phyloP scores from a whole-genome alignment of 257 asterid species.

The Mentha longifolia region DNA sequence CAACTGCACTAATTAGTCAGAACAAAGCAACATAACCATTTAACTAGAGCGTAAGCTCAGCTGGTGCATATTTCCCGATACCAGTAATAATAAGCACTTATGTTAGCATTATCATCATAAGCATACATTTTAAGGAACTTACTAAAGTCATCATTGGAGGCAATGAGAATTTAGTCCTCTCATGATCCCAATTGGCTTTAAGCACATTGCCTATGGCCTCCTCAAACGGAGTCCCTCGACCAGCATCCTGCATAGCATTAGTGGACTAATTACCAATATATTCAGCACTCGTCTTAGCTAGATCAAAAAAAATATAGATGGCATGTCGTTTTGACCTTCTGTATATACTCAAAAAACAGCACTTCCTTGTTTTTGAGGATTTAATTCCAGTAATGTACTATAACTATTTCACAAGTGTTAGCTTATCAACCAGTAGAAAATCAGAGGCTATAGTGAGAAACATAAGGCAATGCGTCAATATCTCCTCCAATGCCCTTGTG shows the following conservation, averaged over 20 bases:
- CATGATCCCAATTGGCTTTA: slow-evolving; percentile 91
- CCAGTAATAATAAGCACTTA: slow-evolving; percentile 20
- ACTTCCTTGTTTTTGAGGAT: slow-evolving; percentile 13
- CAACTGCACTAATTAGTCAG: slow-evolving; percentile 7
- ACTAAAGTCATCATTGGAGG: slow-evolving; percentile 97
- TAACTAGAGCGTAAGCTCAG: neutral
- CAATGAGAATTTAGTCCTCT: slow-evolving; percentile 80
- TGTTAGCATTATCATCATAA: slow-evolving; percentile 18
- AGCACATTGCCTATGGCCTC: slow-evolving; percentile 70
- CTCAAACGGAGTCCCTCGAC: slow-evolving; percentile 54
- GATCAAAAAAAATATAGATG: slow-evolving; percentile 13
- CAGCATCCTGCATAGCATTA: slow-evolving; percentile 55
- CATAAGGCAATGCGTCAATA: neutral
- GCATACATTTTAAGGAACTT: slow-evolving; percentile 42
- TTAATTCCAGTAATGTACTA: slow-evolving; percentile 21
- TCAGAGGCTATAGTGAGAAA: neutral
- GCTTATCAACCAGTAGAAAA: slow-evolving; percentile 11
- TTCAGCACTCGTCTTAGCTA: neutral
- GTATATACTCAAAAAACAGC: neutral
- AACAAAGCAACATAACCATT: slow-evolving; percentile 15
- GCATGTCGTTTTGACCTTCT: neutral
- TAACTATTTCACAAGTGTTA: slow-evolving; percentile 10
- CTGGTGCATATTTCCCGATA: neutral
- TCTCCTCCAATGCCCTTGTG: neutral
- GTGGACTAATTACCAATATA: too few species aligned